Evolutionary conservation across 345 rosid species (phyloP), one percentile per base, ranked within the genome.

Genomic region (Pistacia vera): DNA sequence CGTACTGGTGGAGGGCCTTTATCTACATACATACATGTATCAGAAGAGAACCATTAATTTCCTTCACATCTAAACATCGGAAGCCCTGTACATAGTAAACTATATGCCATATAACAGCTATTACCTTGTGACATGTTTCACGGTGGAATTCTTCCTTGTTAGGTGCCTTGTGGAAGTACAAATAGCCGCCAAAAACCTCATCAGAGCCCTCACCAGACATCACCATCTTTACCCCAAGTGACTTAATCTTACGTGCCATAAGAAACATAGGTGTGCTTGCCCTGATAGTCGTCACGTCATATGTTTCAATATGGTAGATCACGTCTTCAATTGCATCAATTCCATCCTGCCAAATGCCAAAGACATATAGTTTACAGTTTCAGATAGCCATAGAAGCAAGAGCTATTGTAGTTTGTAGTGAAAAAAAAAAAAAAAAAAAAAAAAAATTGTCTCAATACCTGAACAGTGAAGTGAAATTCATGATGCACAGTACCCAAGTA

Each of bases 121-220:
- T 38, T 81, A 94, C 98, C 94, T 95, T 95, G 74, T 64, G 98
- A 73, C 97, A 93, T 4, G 99, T 90, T 81, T 95, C 99, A 0
- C 70, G 88, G 78, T 95, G 98, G 79, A 95, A 84, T 82, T 92
- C 97, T 73, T 93, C 87, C 79, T 92, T 93, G 63, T 92, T 90
- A 41, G 99, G 98, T 69, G 98, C 98, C 85, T 96, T 96, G 79
- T 96, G 99, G 85, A 96, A 93, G 75, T 93, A 96, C 67, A 96
- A 77, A 86, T 96, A 96, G 8, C 99, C 99, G 67, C 99, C 99
- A 61, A 95, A 92, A 46, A 95, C 77, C 88, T 95, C 99, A 68
- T 95, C 98, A 1, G 98, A 84, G 22, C 98, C 99, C 81, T 95
- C 99, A 59, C 97, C 97, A n/a, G 99, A 95, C 55, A 95, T 83